Percentiles rank a stretch among this genome's conserved stretches.
Evolutionary conservation across 768 basidiomycete species (phyloP).

Genomic region (Cantharellus cinnabarinus): DNA sequence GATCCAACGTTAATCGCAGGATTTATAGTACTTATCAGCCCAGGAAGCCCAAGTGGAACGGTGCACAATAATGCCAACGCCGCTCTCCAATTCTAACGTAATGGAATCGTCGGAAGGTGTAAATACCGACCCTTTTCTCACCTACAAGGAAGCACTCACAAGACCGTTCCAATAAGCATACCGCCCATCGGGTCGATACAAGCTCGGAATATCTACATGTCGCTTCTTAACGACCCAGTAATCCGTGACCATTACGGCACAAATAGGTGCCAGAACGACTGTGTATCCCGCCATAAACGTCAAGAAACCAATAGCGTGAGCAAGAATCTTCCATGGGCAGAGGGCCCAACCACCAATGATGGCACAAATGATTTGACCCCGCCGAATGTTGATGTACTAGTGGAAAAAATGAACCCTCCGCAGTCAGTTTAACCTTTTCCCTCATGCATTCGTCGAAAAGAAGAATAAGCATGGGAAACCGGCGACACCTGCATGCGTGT

Average conservation of each 20-base stretch:
- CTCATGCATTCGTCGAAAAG: not conserved
- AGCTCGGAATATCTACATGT: constrained; percentile 60
- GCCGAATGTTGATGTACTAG: constrained; percentile 56
- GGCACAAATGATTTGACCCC: constrained; percentile 63
- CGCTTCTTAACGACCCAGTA: constrained; percentile 61
- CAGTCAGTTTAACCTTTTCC: not conserved
- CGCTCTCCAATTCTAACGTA: constrained; percentile 63
- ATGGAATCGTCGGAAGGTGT: not conserved
- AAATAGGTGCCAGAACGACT: constrained; percentile 71
- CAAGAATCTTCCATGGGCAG: constrained; percentile 75
- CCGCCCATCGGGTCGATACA: constrained; percentile 62
- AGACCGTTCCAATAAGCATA: constrained; percentile 62
- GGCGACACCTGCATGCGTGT: too few relatives aligned
- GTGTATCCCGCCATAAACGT: constrained; percentile 65
- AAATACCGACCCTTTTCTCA: not conserved
- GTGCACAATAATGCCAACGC: constrained; percentile 44
- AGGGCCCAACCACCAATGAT: constrained; percentile 68
- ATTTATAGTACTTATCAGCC: constrained; percentile 58
- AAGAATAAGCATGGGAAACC: not conserved
- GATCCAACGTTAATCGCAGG: constrained; percentile 35
- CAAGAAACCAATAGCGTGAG: constrained; percentile 43
- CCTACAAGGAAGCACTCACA: constrained; percentile 22
- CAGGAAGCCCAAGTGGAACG: constrained; percentile 53
- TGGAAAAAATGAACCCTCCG: constrained; percentile 1
- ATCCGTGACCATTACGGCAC: constrained; percentile 45